Evolutionary conservation across 2,329 filamentous ascomycete species (phyloP).

Genomic region (Aspergillus nomiae): DNA sequence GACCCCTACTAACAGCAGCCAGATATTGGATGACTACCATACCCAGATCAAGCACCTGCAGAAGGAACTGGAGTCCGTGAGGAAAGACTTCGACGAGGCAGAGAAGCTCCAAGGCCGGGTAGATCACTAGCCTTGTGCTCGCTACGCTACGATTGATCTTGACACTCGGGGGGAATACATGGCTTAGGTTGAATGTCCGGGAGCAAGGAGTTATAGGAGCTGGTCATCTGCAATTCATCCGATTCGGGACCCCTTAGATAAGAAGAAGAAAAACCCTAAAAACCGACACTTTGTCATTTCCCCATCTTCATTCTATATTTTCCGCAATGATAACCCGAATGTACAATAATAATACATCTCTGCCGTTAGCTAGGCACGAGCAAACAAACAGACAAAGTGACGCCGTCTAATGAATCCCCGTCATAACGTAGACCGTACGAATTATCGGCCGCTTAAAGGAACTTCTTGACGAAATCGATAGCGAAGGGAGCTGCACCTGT

Average conservation of each 20-base stretch:
- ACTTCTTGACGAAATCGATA: slow-evolving; percentile 50
- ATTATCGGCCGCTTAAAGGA: slow-evolving; percentile 39
- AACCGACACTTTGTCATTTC: slow-evolving; percentile 16
- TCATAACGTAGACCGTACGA: background rate
- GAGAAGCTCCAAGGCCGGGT: slow-evolving; percentile 40
- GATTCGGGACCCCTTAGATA: slow-evolving; percentile 1
- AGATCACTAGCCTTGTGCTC: slow-evolving; percentile 17
- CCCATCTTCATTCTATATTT: slow-evolving; percentile 24
- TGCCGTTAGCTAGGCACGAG: slow-evolving; percentile 18
- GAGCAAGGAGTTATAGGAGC: slow-evolving; percentile 17
- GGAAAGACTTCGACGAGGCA: slow-evolving; percentile 61
- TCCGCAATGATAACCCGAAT: slow-evolving; percentile 16
- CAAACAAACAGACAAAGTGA: slow-evolving; percentile 9
- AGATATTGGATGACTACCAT: slow-evolving; percentile 55
- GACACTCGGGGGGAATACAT: slow-evolving; percentile 6
- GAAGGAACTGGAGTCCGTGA: slow-evolving; percentile 61
- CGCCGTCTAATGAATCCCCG: slow-evolving; percentile 1
- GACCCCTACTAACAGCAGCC: slow-evolving; percentile 30
- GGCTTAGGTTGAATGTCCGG: slow-evolving; percentile 10
- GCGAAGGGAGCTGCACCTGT: slow-evolving; percentile 48
- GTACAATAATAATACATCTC: slow-evolving; percentile 41
- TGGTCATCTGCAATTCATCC: slow-evolving; percentile 11
- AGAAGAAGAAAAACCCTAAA: background rate
- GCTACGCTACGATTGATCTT: slow-evolving; percentile 2
- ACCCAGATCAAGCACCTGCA: slow-evolving; percentile 59